phyloP scores from a whole-genome alignment of 225 moss, liverwort and hornwort genomes.

The Antitrichia curtipendula region DNA sequence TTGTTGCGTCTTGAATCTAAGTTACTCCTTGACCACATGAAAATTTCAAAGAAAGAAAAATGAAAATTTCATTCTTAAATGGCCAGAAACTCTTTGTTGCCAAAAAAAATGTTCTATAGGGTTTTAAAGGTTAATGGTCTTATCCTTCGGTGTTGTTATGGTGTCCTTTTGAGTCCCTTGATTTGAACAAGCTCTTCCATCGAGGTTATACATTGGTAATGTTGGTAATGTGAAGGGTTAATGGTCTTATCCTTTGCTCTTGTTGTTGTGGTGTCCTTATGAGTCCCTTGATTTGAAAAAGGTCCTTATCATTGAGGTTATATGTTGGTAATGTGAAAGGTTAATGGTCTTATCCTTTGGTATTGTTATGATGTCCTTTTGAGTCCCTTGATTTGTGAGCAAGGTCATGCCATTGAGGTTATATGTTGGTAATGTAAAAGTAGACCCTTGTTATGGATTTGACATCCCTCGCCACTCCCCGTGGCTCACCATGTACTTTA shows the following conservation, averaged over 20 bases:
- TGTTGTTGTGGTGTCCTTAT: background rate
- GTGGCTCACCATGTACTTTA: background rate
- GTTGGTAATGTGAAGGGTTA: background rate
- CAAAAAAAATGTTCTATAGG: background rate
- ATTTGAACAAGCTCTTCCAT: background rate
- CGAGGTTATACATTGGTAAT: background rate
- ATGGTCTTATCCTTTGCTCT: background rate
- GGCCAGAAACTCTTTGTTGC: background rate
- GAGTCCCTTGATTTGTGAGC: background rate
- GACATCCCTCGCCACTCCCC: background rate
- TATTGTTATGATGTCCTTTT: background rate
- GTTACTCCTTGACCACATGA: too few species aligned
- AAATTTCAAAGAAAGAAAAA: too few species aligned
- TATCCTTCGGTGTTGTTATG: background rate
- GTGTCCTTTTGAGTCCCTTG: background rate
- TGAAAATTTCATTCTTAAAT: too few species aligned
- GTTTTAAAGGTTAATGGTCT: background rate
- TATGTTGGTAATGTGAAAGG: background rate
- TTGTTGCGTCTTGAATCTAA: too few species aligned
- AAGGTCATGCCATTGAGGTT: background rate
- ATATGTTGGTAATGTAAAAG: background rate
- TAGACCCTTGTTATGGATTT: background rate
- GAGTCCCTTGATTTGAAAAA: background rate
- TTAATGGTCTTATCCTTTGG: background rate
- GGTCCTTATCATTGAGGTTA: background rate